Base-by-base conservation (phyloP, 768 basidiomycete genomes). In the Tephrocybe rancida region DNA sequence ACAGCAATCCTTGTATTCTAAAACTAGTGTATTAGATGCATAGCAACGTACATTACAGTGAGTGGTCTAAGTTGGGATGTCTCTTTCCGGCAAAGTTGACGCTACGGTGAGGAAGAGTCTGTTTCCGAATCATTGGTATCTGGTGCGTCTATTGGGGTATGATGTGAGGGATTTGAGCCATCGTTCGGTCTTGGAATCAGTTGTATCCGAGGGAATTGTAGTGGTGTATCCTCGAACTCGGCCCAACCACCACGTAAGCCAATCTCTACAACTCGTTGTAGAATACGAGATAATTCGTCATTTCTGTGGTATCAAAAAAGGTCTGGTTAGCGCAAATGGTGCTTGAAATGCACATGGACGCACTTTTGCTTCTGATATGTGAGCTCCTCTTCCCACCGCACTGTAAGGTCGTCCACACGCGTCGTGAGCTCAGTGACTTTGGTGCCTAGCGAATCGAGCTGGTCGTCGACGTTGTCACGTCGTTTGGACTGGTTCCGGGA, bases 381-480 rank as follows among this genome's bases (percentile, higher is more conserved):
- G 61, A 74, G 59, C 48, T 78, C 70, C 29, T 78, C 77, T 47
- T 83, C 81, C 56, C 79, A 72, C 39, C 61, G 61, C 44, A 58
- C 61, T 37, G 67, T 58, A n/a, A 86, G 56, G 18, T 60, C 62
- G 14, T 78, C 73, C 11, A 85, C 65, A 5, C 72, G 67, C 21
- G 67, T 66, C 14, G 71, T 70, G 24, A 92, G 62, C 19, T 77
- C 76, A 39, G 71, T 63, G 1, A 92, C 63, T 3, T 71, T 69
- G 5, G 62, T 68, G 13, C 73, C 70, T 2, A 92, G 75, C 1
- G 76, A 75, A 4, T 90, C 88, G 24, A 92, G 72, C 51, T 80
- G 76, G 48, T 92, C 90, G 56, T 89, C 84, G 7, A 93, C 85
- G 44, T 72, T 74, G 58, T 87, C 88, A 41, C 89, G 74, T n/a